These are phyloP conservation scores for Trametes sanguinea DNA, from an alignment of 768 basidiomycete species.

Conservation along the genomic window DNA sequence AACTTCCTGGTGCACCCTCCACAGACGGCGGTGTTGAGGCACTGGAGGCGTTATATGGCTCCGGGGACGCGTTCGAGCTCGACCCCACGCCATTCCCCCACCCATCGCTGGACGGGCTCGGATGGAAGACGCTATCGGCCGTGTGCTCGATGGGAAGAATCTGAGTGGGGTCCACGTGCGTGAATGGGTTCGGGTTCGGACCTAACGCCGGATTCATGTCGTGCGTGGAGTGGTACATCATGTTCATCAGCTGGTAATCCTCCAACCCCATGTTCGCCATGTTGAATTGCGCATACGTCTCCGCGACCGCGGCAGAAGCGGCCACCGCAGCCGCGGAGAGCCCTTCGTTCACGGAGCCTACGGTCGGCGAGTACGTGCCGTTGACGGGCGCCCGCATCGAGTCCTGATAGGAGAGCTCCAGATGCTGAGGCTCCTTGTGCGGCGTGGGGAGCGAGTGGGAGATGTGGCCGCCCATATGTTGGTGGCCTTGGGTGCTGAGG, in stretches of 20 bases:
- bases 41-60: constrained; percentile 66
- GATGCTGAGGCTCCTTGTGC: constrained; percentile 17
- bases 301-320: constrained; percentile 70
- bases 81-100: constrained; percentile 72
- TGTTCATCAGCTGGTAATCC: constrained; percentile 64
- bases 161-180: constrained; percentile 92
- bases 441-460: constrained; percentile 21
- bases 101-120: constrained; percentile 81
- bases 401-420: constrained; percentile 24
- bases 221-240: constrained; percentile 56
- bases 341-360: constrained; percentile 41
- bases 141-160: constrained; percentile 55
- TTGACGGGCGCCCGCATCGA: constrained; percentile 27
- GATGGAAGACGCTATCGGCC: constrained; percentile 56
- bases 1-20: constrained; percentile 45
- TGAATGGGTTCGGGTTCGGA: constrained; percentile 45
- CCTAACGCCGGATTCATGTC: constrained; percentile 43
- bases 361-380: constrained; percentile 26
- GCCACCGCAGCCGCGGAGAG: constrained; percentile 66
- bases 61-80: constrained; percentile 74
- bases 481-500: constrained; percentile 21
- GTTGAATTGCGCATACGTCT: constrained; percentile 69
- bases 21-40: constrained; percentile 75
- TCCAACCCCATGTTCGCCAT: constrained; percentile 56
- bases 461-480: constrained; percentile 38